phyloP scores from a whole-genome alignment of 306 rosid species.

The Quillaja saponaria region DNA sequence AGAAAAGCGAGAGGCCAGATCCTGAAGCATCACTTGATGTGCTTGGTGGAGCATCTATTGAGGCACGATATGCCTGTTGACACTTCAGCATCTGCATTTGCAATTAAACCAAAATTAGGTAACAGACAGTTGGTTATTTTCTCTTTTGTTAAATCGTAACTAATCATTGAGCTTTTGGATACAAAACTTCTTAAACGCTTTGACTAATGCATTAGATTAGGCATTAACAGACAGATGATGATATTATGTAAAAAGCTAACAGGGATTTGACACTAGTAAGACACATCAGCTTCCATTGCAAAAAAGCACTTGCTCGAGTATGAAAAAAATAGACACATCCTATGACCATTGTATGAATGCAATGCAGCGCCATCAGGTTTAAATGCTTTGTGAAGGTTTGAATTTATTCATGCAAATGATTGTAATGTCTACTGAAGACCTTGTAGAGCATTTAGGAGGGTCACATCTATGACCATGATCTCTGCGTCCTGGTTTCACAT shows the following conservation, averaged over 20 bases:
- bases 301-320: no score
- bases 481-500: slow-evolving; percentile 10
- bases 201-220: background rate
- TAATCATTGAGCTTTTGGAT: slow-evolving; percentile 16
- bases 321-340: no score
- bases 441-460: slow-evolving; percentile 9
- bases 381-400: no score
- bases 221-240: background rate
- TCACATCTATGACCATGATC: slow-evolving; percentile 7
- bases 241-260: slow-evolving; percentile 2
- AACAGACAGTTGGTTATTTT: slow-evolving; percentile 9
- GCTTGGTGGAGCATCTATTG: slow-evolving; percentile 67
- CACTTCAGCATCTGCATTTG: slow-evolving; percentile 78
- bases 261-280: slow-evolving; percentile 13
- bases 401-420: background rate
- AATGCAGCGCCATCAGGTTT: no score
- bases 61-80: slow-evolving; percentile 76
- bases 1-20: slow-evolving; percentile 73
- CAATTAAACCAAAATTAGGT: slow-evolving; percentile 23
- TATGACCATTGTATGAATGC: background rate
- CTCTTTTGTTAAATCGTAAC: slow-evolving; percentile 26
- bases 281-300: slow-evolving; percentile 7
- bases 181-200: background rate
- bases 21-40: slow-evolving; percentile 67
- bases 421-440: slow-evolving; percentile 18